Evolutionary conservation across 1,139 yeast species (phyloP), one percentile per base, ranked within the genome.

Genomic region (Zhuliangozyma blackwelliae): DNA sequence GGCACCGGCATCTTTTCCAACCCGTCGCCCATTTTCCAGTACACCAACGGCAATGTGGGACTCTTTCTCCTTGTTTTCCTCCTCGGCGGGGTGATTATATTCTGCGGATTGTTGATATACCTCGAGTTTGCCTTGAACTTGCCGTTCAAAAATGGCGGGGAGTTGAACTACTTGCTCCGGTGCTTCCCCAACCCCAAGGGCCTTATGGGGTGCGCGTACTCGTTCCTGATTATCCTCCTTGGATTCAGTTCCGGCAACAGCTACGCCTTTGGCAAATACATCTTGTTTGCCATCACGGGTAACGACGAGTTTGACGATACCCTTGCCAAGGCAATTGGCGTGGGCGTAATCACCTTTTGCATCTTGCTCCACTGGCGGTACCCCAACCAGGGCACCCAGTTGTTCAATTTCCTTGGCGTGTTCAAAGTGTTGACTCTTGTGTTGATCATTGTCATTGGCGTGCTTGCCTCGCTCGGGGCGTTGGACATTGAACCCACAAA

Each of bases 1-100:
- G 78, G 78, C 0, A 72, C 78, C 0, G 78, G 77, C 1, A 70
- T 72, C 22, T 72, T 70, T 47, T 66, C 66, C 55, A 72, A 74
- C 11, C 78, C 78, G 0, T 62, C 75, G 1, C 63, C 72, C 31
- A 70, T 72, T 16, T 68, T 67, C 44, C 63, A 64, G 35, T 68
- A 67, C 40, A 56, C 70, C 32, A 57, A 64, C 31, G 77, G 77
- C 2, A 67, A 68, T 32, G 66, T 70, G 5, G 68, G 69, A 0
- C 46, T 67, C 3, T 68, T 65, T 32, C 50, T 72, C 11, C 34
- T 48, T 3, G 48, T 72, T n/a, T 72, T 75, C 67, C 37, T 66
- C 0, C 22, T 68, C 1, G 77, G 77, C 5, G 75, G 75, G 10
- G 37, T 71, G 10, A 61, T 72, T 20, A 64, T 72, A 13, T 68